phyloP scores from a whole-genome alignment of 768 basidiomycete species.

The Hericium coralloides region DNA sequence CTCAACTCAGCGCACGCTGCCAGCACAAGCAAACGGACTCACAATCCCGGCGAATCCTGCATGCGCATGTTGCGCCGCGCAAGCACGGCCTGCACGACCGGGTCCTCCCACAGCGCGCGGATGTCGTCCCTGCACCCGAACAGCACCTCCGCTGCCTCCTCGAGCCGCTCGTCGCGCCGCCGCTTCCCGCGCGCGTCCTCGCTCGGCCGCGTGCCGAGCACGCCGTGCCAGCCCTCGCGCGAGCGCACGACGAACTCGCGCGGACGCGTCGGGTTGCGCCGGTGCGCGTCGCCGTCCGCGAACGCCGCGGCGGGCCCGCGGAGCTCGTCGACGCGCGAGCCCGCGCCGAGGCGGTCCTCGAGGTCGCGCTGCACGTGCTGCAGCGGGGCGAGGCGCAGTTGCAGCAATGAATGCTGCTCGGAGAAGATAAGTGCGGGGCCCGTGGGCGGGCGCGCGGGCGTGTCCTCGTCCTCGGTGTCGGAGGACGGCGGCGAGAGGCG shows the following conservation, averaged over 20 bases:
- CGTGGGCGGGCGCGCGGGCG: background rate
- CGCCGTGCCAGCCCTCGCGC: slow-evolving; percentile 13
- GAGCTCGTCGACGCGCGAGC: slow-evolving; percentile 17
- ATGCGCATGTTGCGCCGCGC: slow-evolving; percentile 39
- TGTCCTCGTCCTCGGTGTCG: background rate
- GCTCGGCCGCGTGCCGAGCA: slow-evolving; percentile 8
- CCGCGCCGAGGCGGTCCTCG: slow-evolving; percentile 45
- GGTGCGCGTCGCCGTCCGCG: background rate
- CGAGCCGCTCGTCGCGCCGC: slow-evolving; percentile 17
- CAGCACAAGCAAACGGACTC: slow-evolving; percentile 20
- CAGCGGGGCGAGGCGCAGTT: slow-evolving; percentile 55
- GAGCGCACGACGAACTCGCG: slow-evolving; percentile 13
- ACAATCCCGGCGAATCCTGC: slow-evolving; percentile 64
- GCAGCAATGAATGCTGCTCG: slow-evolving; percentile 36
- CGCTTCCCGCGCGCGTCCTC: slow-evolving; percentile 7
- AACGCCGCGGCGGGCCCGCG: background rate
- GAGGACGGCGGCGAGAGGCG: background rate
- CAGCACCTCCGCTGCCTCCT: slow-evolving; percentile 42
- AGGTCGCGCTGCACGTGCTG: slow-evolving; percentile 53
- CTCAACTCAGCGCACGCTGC: no score
- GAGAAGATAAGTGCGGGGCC: slow-evolving; percentile 25
- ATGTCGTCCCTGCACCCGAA: slow-evolving; percentile 55
- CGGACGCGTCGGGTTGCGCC: background rate
- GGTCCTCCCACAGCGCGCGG: slow-evolving; percentile 55
- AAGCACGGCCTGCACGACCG: slow-evolving; percentile 42